Evolutionary conservation across 73 alveolate genomes (phyloP).

Genomic region (Symbiodinium pilosum): DNA sequence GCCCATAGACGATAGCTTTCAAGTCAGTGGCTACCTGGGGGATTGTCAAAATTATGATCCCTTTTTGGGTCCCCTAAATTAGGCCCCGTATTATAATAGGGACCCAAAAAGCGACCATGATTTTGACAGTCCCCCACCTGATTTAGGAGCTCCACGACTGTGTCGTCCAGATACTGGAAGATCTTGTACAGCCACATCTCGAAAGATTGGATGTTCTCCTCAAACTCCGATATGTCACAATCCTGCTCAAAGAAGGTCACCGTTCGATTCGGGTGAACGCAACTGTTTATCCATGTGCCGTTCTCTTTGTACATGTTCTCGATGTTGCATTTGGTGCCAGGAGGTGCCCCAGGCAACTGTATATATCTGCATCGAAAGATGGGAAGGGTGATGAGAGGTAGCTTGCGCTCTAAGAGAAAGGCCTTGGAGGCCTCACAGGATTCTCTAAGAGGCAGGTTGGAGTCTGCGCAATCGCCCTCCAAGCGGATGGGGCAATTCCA

Average conservation of each 20-base stretch:
- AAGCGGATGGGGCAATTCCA: not conserved
- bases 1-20: not conserved
- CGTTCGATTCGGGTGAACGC: not conserved
- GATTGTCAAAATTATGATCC: too few relatives aligned
- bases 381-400: not conserved
- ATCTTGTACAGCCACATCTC: not conserved
- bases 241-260: not conserved
- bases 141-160: not conserved
- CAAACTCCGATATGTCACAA: not conserved
- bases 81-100: too few relatives aligned
- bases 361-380: not conserved
- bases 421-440: not conserved
- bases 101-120: too few relatives aligned
- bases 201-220: not conserved
- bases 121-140: too few relatives aligned
- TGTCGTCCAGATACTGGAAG: slow-evolving; percentile 8
- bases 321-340: not conserved
- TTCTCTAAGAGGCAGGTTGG: not conserved
- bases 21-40: not conserved
- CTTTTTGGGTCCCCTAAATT: too few relatives aligned
- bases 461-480: not conserved
- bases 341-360: not conserved
- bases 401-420: not conserved
- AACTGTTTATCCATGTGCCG: not conserved
- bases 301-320: not conserved